Base-by-base conservation (phyloP, 1,139 yeast genomes). In the Debaryomycetaceae sp. region DNA sequence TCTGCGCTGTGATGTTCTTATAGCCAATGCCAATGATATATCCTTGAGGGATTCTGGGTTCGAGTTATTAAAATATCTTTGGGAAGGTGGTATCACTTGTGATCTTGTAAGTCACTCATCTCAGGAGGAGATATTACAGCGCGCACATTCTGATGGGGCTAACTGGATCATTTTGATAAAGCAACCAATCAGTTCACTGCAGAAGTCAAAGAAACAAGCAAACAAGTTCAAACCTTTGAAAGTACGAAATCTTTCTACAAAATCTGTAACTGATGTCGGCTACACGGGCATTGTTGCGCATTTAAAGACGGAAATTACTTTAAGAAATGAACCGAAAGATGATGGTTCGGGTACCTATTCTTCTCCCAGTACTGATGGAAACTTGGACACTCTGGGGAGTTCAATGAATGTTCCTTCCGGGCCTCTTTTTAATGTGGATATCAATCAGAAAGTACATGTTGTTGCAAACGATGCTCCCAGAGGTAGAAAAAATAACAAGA, bases 91-190 rank as follows among this genome's bases (percentile, higher is more conserved):
- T 8, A 80, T 92, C 28, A 74, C 84, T 42, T 84, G 94, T 6
- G 98, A 92, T 58, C 56, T 87, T 30, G 67, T 77, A 63, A 73
- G 44, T 51, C 71, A 61, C 26, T 54, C 47, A 59, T 84, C 44
- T 59, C 83, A 59, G 11, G 98, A 92, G 45, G 95, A 87, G 40
- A 73, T 86, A 18, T 56, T 78, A 4, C 75, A 78, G 22, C 73
- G 75, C 37, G 95, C 95, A 0, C 75, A 73, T 39, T 61, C 62
- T 5, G 91, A 85, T 50, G 87, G 91, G 7, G 83, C 83, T 11
- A 81, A 79, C 36, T 83, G 92, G 85, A 69, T 89, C 1, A 76
- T 89, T 3, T 65, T 83, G 28, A 79, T 89, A 37, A 86, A 85
- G 53, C 96, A 87, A 48, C 49, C 67, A 1, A 54, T 53, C 22